Evolutionary conservation across 257 asterid genomes (phyloP).

Genomic region (Ballota nigra): DNA sequence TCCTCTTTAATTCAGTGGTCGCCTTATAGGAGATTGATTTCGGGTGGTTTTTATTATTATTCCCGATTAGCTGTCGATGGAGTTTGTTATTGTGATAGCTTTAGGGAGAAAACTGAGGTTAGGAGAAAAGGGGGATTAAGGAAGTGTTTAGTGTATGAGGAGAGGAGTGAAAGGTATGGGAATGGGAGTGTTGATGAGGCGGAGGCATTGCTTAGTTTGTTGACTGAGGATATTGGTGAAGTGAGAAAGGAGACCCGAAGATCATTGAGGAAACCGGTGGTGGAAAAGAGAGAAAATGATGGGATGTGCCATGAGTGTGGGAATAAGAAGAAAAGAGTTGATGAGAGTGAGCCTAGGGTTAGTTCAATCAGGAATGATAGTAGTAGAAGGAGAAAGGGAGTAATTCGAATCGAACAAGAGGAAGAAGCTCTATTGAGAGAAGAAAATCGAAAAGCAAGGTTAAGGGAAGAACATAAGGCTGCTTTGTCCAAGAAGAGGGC

Average conservation of each 20-base stretch:
- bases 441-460: constrained; percentile 25
- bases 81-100: constrained; percentile 37
- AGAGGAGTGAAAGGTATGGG: constrained; percentile 35
- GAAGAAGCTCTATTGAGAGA: constrained; percentile 24
- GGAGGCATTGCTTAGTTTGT: constrained; percentile 76
- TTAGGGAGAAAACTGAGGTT: constrained; percentile 35
- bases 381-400: constrained; percentile 36
- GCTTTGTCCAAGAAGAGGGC: constrained; percentile 12
- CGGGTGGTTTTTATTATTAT: constrained; percentile 48
- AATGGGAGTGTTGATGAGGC: constrained; percentile 55
- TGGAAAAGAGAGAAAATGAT: constrained; percentile 39
- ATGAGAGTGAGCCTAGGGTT: constrained; percentile 32
- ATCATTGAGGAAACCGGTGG: constrained; percentile 35
- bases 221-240: constrained; percentile 56
- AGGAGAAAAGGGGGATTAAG: constrained; percentile 44
- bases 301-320: constrained; percentile 23
- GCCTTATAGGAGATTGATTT: constrained; percentile 45
- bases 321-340: constrained; percentile 43
- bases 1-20: constrained; percentile 74
- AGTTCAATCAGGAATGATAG: constrained; percentile 38
- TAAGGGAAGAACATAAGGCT: constrained; percentile 26
- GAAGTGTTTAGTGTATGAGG: constrained; percentile 52
- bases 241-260: constrained; percentile 39
- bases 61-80: constrained; percentile 39
- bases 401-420: constrained; percentile 21